Evolutionary conservation across 257 asterid species (phyloP).

Genomic region (Phtheirospermum japonicum): DNA sequence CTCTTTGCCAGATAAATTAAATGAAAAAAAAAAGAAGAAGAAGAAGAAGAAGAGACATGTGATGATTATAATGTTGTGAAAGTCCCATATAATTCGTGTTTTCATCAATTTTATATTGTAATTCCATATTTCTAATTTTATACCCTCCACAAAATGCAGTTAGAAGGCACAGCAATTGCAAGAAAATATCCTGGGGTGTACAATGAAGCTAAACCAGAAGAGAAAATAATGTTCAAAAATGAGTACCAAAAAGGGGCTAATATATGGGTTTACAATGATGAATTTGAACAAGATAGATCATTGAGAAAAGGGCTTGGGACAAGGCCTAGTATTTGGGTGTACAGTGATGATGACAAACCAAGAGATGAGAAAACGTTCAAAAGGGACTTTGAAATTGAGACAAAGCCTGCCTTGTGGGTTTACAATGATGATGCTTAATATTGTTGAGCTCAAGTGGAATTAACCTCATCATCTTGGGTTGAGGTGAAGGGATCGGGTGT

Average conservation of each 20-base stretch:
- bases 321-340: constrained; percentile 13
- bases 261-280: not conserved
- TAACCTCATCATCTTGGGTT: no score
- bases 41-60: no score
- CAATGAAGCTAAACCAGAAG: constrained; percentile 5
- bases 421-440: constrained; percentile 10
- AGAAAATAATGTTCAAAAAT: not conserved
- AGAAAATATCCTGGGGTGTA: constrained; percentile 24
- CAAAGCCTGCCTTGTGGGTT: constrained; percentile 18
- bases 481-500: no score
- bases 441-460: no score
- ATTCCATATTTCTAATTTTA: no score
- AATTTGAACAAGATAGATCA: not conserved
- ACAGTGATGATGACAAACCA: not conserved
- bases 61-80: no score
- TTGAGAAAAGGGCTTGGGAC: constrained; percentile 26
- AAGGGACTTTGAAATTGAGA: constrained; percentile 31
- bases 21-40: no score
- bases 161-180: constrained; percentile 20
- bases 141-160: constrained; percentile 19
- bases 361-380: not conserved
- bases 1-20: no score
- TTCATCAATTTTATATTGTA: no score
- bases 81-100: no score
- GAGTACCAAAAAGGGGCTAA: constrained; percentile 23